Evolutionary conservation across 306 rosid genomes (phyloP).

Genomic region (Cicer bijugum): DNA sequence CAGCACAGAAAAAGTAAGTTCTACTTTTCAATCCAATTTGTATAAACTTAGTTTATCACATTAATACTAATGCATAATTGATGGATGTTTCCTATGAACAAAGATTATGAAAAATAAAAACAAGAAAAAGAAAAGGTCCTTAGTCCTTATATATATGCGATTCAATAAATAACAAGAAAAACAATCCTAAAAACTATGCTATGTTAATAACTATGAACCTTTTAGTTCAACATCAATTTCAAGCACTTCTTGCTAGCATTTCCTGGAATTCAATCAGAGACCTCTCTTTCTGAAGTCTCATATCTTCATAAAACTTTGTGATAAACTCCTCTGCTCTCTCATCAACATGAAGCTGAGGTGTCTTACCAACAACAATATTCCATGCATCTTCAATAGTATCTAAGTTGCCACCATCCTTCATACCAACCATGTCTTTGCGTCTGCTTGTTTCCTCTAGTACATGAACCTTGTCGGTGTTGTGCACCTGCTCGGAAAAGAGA

Average conservation of each 20-base stretch:
- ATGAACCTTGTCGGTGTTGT: constrained; percentile 19
- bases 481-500: constrained; percentile 51
- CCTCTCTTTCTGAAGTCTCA: constrained; percentile 52
- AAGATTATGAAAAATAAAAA: constrained; percentile 30
- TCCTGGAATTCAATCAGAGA: constrained; percentile 43
- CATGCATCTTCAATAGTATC: constrained; percentile 55
- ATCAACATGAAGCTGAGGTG: constrained; percentile 48
- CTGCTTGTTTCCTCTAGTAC: constrained; percentile 9
- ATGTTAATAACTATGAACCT: background rate
- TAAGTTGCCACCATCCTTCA: constrained; percentile 33
- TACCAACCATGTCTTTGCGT: constrained; percentile 36
- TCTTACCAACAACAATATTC: constrained; percentile 48
- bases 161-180: constrained; percentile 1
- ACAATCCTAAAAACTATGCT: constrained; percentile 24
- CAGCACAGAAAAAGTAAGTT: too few relatives aligned
- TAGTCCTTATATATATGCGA: background rate
- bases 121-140: constrained; percentile 3
- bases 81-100: background rate
- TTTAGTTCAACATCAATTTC: background rate
- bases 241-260: background rate
- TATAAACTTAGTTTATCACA: constrained; percentile 17
- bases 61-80: constrained; percentile 20
- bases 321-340: constrained; percentile 69
- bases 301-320: constrained; percentile 52
- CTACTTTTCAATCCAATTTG: constrained; percentile 6